Evolutionary conservation across 75 land plant species (phyloP), one percentile per base, ranked within the genome.

Genomic region (Cryptomeria japonica): DNA sequence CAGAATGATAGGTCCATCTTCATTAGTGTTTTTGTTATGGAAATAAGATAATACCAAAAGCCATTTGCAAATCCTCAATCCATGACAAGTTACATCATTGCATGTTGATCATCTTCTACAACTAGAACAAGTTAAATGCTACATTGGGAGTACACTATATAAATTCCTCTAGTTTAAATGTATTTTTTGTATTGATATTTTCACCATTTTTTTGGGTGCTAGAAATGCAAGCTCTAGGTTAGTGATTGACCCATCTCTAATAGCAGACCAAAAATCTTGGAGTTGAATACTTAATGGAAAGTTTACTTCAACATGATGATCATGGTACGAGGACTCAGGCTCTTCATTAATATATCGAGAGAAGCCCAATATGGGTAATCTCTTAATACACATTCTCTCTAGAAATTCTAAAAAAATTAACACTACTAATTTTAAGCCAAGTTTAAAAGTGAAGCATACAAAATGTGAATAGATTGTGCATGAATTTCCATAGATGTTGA

Each of bases 311-410:
- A n/a, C n/a, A n/a, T n/a, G n/a, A n/a, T n/a, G n/a, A n/a, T n/a
- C n/a, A n/a, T n/a, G n/a, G n/a, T n/a, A n/a, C n/a, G n/a, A n/a
- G n/a, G n/a, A n/a, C n/a, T n/a, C n/a, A n/a, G n/a, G n/a, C n/a
- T n/a, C 39, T 84, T 61, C 86, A 84, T 84, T 84, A 84, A 58
- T 47, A 80, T 80, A 28, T 80, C 3, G 10, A 42, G 44, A 38
- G 12, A 80, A 11, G 31, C 31, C 13, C 12, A 44, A 80, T 28
- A 44, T 47, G 0, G 3, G 49, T 31, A 80, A 19, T 44, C 49
- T 12, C 11, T 80, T 28, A 44, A 80, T 44, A 22, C 28, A 41
- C 31, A 22, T 44, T 47, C 84, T 80, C 14, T 44, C 28, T 80
- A 44, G 13, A 80, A 19, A 80, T 11, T 25, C 38, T 9, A 22